A percentile compares a stretch with the other conserved stretches of the same genome.
These are phyloP conservation scores for Colletotrichum sp. DNA, from an alignment of 2,329 filamentous ascomycete genomes.

Conservation along the genomic window DNA sequence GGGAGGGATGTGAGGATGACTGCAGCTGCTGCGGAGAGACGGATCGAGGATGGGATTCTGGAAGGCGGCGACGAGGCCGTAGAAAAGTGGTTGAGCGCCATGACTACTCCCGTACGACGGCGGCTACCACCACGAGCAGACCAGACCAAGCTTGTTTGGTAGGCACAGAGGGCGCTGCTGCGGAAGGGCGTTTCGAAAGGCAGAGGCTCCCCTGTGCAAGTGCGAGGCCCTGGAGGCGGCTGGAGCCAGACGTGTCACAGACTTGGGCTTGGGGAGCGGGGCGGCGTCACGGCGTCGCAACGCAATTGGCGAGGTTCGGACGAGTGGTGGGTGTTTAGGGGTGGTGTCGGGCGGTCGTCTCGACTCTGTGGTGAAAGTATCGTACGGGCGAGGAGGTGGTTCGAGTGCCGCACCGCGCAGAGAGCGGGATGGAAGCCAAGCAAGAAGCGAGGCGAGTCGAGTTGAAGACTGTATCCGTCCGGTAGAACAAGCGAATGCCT, in stretches of 20 bases:
- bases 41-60: neutral
- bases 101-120: neutral
- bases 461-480: neutral
- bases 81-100: slow-evolving; percentile 13
- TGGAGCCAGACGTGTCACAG: slow-evolving; percentile 21
- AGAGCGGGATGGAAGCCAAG: neutral
- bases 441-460: neutral
- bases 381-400: neutral
- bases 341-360: neutral
- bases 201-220: neutral
- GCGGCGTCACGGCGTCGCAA: slow-evolving; percentile 12
- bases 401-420: neutral
- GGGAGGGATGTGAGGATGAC: slow-evolving; percentile 16
- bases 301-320: slow-evolving; percentile 22
- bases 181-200: slow-evolving; percentile 9
- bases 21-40: neutral
- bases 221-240: neutral
- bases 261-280: slow-evolving; percentile 16
- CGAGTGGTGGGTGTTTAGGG: slow-evolving; percentile 1
- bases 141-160: neutral
- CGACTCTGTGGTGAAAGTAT: neutral
- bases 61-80: slow-evolving; percentile 14
- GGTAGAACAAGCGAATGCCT: slow-evolving; percentile 21
- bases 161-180: neutral
- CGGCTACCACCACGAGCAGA: neutral